Conservation (phyloP, 192 early-diverging fungal genomes). For the Rhizophlyctis rosea region DNA sequence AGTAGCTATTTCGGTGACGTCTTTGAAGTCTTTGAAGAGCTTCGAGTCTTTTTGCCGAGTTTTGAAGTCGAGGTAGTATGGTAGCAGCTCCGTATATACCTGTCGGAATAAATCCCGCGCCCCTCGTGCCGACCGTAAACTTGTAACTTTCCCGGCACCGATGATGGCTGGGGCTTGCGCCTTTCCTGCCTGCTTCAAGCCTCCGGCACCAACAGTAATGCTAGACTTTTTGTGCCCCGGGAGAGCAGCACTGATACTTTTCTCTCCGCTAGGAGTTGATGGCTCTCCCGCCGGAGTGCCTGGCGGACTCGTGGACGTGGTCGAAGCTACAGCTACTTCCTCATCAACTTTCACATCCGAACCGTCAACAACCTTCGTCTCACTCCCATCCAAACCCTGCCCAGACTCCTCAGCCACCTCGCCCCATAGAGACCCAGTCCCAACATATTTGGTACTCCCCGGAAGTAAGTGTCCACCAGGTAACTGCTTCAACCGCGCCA, state of each 20-base stretch:
- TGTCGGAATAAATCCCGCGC: slow-evolving; percentile 61
- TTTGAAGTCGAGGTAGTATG: slow-evolving; percentile 72
- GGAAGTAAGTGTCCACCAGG: slow-evolving; percentile 49
- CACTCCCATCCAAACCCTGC: not conserved
- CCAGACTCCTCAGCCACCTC: slow-evolving; percentile 15
- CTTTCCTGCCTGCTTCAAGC: slow-evolving; percentile 42
- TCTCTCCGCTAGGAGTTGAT: slow-evolving; percentile 1
- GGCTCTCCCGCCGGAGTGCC: not conserved
- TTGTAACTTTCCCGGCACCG: slow-evolving; percentile 1
- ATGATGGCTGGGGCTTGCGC: not conserved
- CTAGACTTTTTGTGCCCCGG: slow-evolving; percentile 19
- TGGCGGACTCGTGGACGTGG: slow-evolving; percentile 8
- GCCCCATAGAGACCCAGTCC: slow-evolving; percentile 46
- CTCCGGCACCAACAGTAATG: slow-evolving; percentile 51
- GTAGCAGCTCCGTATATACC: slow-evolving; percentile 58
- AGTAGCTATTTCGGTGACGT: slow-evolving; percentile 59
- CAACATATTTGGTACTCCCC: slow-evolving; percentile 41
- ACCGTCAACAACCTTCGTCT: not conserved
- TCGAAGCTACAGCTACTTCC: slow-evolving; percentile 2
- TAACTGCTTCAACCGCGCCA: slow-evolving; percentile 41
- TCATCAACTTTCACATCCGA: slow-evolving; percentile 2
- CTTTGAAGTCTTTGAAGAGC: slow-evolving; percentile 65
- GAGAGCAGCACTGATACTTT: slow-evolving; percentile 10
- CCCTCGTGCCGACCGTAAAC: slow-evolving; percentile 31
- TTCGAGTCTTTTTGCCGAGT: slow-evolving; percentile 62